A percentile compares a stretch with the other conserved stretches of the same genome.
These are phyloP conservation scores for Dendrobium officinale DNA, from an alignment of 106 monocot genomes.

Conservation along the genomic window DNA sequence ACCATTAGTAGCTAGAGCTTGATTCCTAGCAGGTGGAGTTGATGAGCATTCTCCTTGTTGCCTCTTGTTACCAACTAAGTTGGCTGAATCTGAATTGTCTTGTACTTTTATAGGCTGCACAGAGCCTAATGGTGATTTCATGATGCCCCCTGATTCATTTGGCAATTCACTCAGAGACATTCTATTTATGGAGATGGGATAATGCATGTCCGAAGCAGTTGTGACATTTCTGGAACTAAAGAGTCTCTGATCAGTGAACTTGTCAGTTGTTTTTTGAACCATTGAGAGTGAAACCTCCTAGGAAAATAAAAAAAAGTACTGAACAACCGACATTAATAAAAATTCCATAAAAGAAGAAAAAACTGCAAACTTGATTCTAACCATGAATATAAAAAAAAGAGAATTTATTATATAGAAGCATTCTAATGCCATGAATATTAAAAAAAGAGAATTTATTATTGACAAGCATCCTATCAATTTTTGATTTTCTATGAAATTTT, in stretches of 20 bases:
- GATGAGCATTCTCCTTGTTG: conserved; percentile 27
- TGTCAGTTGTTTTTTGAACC: conserved; percentile 5
- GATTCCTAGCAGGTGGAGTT: conserved; percentile 23
- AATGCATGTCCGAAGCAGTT: conserved; percentile 1
- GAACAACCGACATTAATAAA: background rate
- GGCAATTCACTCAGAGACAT: background rate
- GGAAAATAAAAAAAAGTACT: background rate
- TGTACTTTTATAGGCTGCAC: conserved; percentile 25
- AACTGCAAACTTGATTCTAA: background rate
- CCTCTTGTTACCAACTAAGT: conserved; percentile 46
- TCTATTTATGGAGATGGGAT: background rate
- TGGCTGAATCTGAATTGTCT: conserved; percentile 13
- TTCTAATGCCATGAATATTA: too few species aligned
- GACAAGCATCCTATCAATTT: too few species aligned
- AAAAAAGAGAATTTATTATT: too few species aligned
- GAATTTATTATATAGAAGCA: too few species aligned
- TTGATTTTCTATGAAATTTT: too few species aligned
- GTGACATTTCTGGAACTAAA: background rate
- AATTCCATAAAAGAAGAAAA: background rate
- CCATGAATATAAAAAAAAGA: background rate
- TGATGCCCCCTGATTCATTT: conserved; percentile 6
- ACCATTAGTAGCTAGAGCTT: conserved; percentile 12
- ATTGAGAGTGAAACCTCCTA: background rate
- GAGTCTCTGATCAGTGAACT: conserved; percentile 1
- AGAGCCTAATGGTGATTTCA: conserved; percentile 19